Percentiles rank a stretch among this genome's conserved stretches.
phyloP scores from a whole-genome alignment of 805 yeast species.

The Candida broadrunensis region DNA sequence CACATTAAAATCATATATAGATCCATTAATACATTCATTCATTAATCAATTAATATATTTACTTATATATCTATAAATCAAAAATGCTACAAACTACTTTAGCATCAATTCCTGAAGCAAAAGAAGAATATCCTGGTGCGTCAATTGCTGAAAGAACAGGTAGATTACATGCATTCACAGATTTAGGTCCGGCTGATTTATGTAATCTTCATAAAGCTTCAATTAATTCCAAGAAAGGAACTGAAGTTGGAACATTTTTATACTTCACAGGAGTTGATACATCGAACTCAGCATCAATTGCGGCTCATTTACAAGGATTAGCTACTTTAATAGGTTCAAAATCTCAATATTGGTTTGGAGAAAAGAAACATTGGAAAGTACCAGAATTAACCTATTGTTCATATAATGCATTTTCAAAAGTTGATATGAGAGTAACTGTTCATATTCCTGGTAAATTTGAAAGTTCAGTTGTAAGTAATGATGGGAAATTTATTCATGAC shows the following conservation, averaged over 20 bases:
- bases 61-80: no score
- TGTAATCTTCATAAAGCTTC: constrained; percentile 47
- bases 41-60: no score
- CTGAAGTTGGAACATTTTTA: constrained; percentile 65
- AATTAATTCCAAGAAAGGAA: constrained; percentile 38
- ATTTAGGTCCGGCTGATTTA: constrained; percentile 72
- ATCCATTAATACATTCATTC: no score
- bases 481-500: constrained; percentile 55
- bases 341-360: constrained; percentile 79
- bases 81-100: constrained; percentile 35
- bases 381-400: constrained; percentile 68
- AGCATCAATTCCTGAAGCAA: constrained; percentile 41
- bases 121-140: constrained; percentile 55
- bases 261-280: constrained; percentile 77
- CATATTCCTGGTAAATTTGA: constrained; percentile 75
- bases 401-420: constrained; percentile 57
- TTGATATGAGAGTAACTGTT: constrained; percentile 70
- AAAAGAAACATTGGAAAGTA: constrained; percentile 64
- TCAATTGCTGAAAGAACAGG: constrained; percentile 64
- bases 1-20: no score
- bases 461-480: constrained; percentile 46
- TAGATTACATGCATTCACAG: constrained; percentile 55
- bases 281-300: constrained; percentile 72
- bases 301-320: constrained; percentile 67
- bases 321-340: constrained; percentile 59